Conservation (phyloP, 371 early-diverging fungal genomes). For the Choanephora cucurbitarum region DNA sequence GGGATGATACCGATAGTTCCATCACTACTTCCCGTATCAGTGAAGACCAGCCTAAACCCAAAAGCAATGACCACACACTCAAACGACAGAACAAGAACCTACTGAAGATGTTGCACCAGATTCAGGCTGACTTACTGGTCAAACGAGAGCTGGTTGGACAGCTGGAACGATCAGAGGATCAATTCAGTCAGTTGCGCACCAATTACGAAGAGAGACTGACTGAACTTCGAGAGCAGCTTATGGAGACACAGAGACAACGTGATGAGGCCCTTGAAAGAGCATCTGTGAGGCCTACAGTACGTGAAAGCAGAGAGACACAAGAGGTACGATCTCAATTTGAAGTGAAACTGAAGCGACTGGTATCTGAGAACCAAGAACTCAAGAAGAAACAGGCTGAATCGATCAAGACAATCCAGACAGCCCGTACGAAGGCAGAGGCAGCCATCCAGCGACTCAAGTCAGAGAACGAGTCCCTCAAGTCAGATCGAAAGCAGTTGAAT, state of each 20-base stretch:
- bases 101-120: slow-evolving; percentile 60
- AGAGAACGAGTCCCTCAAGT: slow-evolving; percentile 56
- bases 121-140: slow-evolving; percentile 67
- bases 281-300: too few relatives aligned
- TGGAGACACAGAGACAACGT: slow-evolving; percentile 60
- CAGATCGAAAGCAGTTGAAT: slow-evolving; percentile 73
- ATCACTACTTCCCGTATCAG: slow-evolving; percentile 31
- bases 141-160: slow-evolving; percentile 57
- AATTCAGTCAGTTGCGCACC: slow-evolving; percentile 53
- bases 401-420: slow-evolving; percentile 45
- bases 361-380: slow-evolving; percentile 63
- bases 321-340: slow-evolving; percentile 57
- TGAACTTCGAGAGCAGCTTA: slow-evolving; percentile 57
- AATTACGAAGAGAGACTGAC: slow-evolving; percentile 70
- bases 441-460: slow-evolving; percentile 37
- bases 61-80: slow-evolving; percentile 1
- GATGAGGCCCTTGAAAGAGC: slow-evolving; percentile 34
- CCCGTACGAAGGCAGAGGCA: slow-evolving; percentile 49
- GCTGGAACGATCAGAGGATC: slow-evolving; percentile 57
- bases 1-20: slow-evolving; percentile 48
- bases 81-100: slow-evolving; percentile 35
- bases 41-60: background rate
- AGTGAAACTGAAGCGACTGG: slow-evolving; percentile 62
- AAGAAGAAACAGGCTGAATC: slow-evolving; percentile 57
- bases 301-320: slow-evolving; percentile 34